phyloP scores from a whole-genome alignment of 1,284 basidiomycete genomes.

The Prillingera fragicola region DNA sequence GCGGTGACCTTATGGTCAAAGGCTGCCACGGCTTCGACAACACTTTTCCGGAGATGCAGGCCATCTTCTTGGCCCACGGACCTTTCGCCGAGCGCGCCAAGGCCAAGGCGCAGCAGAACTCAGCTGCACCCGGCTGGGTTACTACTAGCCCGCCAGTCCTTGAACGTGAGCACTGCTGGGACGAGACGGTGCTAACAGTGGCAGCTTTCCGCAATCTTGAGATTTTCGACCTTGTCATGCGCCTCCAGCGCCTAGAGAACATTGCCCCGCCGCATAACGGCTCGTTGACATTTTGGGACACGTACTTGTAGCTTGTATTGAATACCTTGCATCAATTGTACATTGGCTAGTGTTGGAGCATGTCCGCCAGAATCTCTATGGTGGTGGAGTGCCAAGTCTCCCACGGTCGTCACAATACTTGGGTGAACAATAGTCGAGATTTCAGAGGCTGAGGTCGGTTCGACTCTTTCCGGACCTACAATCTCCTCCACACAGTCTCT shows the following conservation, averaged over 20 bases:
- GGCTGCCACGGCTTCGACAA: conserved; percentile 55
- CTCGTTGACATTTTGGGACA: conserved; percentile 8
- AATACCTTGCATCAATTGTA: not conserved
- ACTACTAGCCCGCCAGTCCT: conserved; percentile 52
- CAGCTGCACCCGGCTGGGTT: conserved; percentile 63
- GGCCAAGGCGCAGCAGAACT: conserved; percentile 62
- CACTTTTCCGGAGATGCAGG: conserved; percentile 67
- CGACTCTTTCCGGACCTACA: not conserved
- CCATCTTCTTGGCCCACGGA: conserved; percentile 68
- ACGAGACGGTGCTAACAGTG: not conserved
- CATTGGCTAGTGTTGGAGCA: no score
- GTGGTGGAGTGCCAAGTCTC: conserved; percentile 1
- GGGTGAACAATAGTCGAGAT: conserved; percentile 1
- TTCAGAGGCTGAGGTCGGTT: conserved; percentile 1
- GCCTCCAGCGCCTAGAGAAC: conserved; percentile 61
- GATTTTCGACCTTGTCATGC: conserved; percentile 74
- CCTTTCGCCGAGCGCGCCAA: conserved; percentile 9
- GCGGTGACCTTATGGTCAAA: conserved; percentile 2
- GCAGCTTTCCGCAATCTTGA: conserved; percentile 71
- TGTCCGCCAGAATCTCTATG: no score
- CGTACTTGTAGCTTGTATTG: not conserved
- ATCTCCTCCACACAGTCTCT: no score
- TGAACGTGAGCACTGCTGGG: conserved; percentile 44
- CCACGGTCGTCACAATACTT: not conserved
- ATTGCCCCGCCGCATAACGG: conserved; percentile 54